Conservation (phyloP, 257 asterid species). For the Nicotiana benthamiana region DNA sequence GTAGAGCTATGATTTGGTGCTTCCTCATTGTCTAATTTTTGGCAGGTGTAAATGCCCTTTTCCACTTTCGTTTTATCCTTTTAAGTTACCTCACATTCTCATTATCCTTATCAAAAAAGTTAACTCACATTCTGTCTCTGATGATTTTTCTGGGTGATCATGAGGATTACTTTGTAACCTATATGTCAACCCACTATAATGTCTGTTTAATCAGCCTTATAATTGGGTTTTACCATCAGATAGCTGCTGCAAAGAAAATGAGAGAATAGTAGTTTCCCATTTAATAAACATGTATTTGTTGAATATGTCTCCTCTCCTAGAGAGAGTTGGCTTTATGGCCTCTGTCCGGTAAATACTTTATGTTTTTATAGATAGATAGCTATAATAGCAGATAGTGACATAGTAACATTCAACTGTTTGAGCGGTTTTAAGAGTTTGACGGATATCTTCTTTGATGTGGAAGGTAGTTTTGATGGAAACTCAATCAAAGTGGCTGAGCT, state of each 20-base stretch:
- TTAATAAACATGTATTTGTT: not conserved
- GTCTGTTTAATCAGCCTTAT: not conserved
- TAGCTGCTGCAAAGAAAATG: not conserved
- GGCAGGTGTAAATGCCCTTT: not conserved
- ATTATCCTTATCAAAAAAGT: not conserved
- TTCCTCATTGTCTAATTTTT: not conserved
- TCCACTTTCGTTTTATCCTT: not conserved
- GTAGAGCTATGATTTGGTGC: not conserved
- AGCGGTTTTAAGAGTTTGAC: conserved; percentile 14
- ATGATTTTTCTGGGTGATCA: not conserved
- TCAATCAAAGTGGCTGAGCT: conserved; percentile 85
- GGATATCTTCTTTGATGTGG: conserved; percentile 46
- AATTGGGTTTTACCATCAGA: not conserved
- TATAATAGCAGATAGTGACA: not conserved
- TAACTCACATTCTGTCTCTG: not conserved
- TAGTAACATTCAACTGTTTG: not conserved
- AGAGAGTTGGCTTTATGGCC: not conserved
- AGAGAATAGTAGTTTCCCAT: not conserved
- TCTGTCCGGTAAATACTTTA: not conserved
- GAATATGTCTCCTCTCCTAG: not conserved
- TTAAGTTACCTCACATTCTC: no score
- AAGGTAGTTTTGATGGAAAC: conserved; percentile 96
- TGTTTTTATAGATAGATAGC: not conserved
- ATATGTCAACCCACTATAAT: not conserved
- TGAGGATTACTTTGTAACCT: not conserved